A percentile compares a stretch with the other conserved stretches of the same genome.
Conservation (phyloP, 2,329 filamentous ascomycete genomes). For the Nannizziopsis arthrosporioides region DNA sequence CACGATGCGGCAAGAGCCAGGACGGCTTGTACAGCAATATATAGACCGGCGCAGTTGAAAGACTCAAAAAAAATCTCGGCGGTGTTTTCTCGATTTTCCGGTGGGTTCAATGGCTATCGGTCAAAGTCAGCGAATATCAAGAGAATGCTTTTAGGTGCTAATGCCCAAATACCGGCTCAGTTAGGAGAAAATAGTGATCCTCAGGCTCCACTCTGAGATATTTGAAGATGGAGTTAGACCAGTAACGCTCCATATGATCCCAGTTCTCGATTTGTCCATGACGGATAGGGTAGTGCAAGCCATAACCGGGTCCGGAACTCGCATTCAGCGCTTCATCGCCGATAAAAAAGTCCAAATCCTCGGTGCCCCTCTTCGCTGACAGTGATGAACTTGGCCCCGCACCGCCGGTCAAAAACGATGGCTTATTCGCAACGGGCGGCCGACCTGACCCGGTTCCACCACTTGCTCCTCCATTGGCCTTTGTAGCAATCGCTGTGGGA, state of each 20-base stretch:
- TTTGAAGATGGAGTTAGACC: slow-evolving; percentile 99
- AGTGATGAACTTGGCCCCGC: slow-evolving; percentile 73
- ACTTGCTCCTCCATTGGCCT: slow-evolving; percentile 58
- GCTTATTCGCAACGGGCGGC: slow-evolving; percentile 85
- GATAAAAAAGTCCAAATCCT: slow-evolving; percentile 98
- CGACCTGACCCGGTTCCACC: slow-evolving; percentile 71
- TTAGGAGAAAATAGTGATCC: slow-evolving; percentile 96
- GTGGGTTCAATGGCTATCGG: slow-evolving; percentile 78
- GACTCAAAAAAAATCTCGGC: slow-evolving; percentile 99
- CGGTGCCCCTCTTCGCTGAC: slow-evolving; percentile 84
- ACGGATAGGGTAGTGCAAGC: slow-evolving; percentile 91
- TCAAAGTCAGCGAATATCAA: background rate
- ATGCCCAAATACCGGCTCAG: slow-evolving; percentile 63
- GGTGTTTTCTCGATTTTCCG: slow-evolving; percentile 97
- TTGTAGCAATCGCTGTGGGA: slow-evolving; percentile 95
- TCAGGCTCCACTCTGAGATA: slow-evolving; percentile 96
- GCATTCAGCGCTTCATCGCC: slow-evolving; percentile 89
- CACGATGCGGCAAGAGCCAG: slow-evolving; percentile 92
- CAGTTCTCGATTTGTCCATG: slow-evolving; percentile 99
- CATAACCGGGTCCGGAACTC: slow-evolving; percentile 78
- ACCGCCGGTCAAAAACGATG: slow-evolving; percentile 84
- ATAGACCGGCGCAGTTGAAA: slow-evolving; percentile 97
- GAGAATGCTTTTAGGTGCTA: too few relatives aligned
- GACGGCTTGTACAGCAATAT: slow-evolving; percentile 96
- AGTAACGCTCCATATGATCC: slow-evolving; percentile 99